phyloP scores from a whole-genome alignment of 1,139 yeast genomes.

The Yamadazyma oceani region DNA sequence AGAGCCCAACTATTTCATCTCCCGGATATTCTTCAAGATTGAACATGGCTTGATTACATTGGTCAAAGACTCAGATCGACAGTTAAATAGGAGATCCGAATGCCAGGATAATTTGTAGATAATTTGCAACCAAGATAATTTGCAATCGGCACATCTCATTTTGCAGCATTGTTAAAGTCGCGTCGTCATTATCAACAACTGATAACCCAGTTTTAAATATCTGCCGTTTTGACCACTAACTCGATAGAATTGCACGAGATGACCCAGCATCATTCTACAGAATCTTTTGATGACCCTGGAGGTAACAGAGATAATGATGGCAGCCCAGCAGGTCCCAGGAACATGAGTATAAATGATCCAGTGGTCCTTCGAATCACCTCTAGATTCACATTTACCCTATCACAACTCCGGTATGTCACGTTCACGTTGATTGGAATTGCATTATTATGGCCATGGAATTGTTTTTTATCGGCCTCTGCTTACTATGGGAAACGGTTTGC shows the following conservation, averaged over 20 bases:
- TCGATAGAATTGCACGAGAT: conserved; percentile 17
- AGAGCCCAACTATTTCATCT: conserved; percentile 63
- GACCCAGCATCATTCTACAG: conserved; percentile 18
- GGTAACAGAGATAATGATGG: too few relatives aligned
- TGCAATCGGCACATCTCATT: too few relatives aligned
- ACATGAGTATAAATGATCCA: conserved; percentile 23
- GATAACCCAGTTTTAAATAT: too few relatives aligned
- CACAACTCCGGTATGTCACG: conserved; percentile 56
- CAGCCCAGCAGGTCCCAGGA: conserved; percentile 1
- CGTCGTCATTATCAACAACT: background rate
- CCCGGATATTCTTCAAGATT: conserved; percentile 37
- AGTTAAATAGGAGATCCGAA: too few relatives aligned
- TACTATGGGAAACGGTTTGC: conserved; percentile 71
- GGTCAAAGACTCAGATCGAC: conserved; percentile 16
- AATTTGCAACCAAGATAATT: too few relatives aligned
- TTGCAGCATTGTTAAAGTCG: too few relatives aligned
- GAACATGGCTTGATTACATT: conserved; percentile 23
- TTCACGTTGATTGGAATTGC: conserved; percentile 74
- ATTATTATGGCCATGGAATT: conserved; percentile 95
- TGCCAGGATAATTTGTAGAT: too few relatives aligned
- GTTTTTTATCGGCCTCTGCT: conserved; percentile 81
- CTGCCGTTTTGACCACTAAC: conserved; percentile 2
- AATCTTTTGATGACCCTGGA: conserved; percentile 11
- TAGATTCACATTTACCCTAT: conserved; percentile 19
- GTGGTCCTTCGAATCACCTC: conserved; percentile 23